These are phyloP conservation scores for Datura wrightii DNA, from an alignment of 257 asterid genomes.

Conservation along the genomic window DNA sequence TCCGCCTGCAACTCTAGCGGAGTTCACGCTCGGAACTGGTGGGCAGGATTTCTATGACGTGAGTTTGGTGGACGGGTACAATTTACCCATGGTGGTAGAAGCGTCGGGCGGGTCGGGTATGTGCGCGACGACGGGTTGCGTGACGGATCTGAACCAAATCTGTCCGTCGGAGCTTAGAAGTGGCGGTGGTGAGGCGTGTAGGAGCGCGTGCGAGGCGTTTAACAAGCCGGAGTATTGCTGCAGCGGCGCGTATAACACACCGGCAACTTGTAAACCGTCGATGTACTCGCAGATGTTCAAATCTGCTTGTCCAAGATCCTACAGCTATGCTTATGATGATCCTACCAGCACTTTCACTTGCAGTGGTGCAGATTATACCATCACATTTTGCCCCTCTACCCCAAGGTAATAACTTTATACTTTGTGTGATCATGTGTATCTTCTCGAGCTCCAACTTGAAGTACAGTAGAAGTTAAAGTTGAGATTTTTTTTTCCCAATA, in stretches of 20 bases:
- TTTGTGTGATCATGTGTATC: too few species aligned
- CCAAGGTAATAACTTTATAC: conserved; percentile 57
- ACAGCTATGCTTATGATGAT: conserved; percentile 95
- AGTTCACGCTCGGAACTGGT: conserved; percentile 78
- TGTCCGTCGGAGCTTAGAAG: conserved; percentile 86
- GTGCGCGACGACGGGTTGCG: conserved; percentile 97
- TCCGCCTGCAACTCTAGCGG: conserved; percentile 95
- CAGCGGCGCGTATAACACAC: conserved; percentile 86
- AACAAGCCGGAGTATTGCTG: conserved; percentile 85
- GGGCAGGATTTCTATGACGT: conserved; percentile 86
- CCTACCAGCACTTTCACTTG: conserved; percentile 97
- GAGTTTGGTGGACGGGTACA: conserved; percentile 96
- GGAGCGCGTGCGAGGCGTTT: conserved; percentile 95
- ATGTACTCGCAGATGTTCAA: conserved; percentile 84
- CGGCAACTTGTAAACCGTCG: conserved; percentile 81
- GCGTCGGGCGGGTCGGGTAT: conserved; percentile 83
- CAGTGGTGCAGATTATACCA: conserved; percentile 80
- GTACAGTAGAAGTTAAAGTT: not conserved
- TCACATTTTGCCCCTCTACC: conserved; percentile 87
- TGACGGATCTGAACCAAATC: conserved; percentile 84
- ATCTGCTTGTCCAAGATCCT: conserved; percentile 82
- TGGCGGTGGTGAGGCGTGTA: conserved; percentile 73
- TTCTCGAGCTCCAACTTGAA: not conserved
- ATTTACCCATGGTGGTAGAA: conserved; percentile 78
- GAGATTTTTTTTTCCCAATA: not conserved